Percentiles rank a stretch among this genome's conserved stretches.
These are phyloP conservation scores for Epichloe hybrida DNA, from an alignment of 2,329 filamentous ascomycete genomes.

Conservation along the genomic window DNA sequence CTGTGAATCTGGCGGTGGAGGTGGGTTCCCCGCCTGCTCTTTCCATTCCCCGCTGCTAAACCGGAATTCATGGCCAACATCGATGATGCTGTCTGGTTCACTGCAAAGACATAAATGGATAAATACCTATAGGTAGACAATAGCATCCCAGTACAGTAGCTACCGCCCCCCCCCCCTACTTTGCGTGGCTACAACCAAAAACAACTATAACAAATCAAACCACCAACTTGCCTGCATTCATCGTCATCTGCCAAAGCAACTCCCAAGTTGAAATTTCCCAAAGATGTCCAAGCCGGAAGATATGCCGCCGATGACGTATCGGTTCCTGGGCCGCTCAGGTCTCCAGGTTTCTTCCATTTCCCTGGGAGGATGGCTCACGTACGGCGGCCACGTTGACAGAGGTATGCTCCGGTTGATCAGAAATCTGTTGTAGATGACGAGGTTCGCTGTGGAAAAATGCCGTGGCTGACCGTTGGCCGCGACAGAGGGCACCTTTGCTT, in stretches of 20 bases:
- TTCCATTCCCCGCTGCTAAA: no score
- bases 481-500: conserved; percentile 34
- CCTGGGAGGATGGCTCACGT: conserved; percentile 60
- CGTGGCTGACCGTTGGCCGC: not conserved
- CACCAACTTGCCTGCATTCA: not conserved
- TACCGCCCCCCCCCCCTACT: no score
- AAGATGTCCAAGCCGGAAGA: conserved; percentile 28
- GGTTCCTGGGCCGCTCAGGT: conserved; percentile 56
- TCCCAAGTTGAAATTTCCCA: not conserved
- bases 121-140: no score
- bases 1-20: no score
- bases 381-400: conserved; percentile 58
- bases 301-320: conserved; percentile 50
- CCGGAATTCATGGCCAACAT: no score
- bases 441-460: not conserved
- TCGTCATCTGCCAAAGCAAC: not conserved
- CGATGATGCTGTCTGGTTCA: no score
- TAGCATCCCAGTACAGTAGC: no score
- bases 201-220: not conserved
- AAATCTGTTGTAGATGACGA: not conserved
- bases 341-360: conserved; percentile 63
- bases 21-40: no score
- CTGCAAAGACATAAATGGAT: no score
- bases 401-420: conserved; percentile 24
- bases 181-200: no score